These are phyloP conservation scores for Candida chilensis DNA, from an alignment of 805 yeast species.

Conservation along the genomic window DNA sequence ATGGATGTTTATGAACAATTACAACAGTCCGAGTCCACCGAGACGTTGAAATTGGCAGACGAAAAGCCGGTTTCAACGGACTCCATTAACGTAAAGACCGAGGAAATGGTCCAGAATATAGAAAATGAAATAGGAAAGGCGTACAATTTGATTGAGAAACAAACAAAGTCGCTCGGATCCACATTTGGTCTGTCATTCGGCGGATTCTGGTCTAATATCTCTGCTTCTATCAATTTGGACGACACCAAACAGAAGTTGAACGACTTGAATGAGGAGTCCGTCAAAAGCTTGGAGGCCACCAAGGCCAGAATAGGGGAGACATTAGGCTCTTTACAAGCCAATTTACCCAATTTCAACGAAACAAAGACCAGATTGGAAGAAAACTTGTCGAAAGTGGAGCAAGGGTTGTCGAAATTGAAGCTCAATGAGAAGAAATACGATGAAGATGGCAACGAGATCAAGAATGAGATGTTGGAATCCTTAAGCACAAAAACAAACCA, in stretches of 20 bases:
- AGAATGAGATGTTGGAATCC: conserved; percentile 6
- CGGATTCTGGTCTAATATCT: conserved; percentile 21
- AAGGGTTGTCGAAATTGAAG: conserved; percentile 3
- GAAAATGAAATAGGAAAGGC: conserved; percentile 46
- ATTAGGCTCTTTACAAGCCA: conserved; percentile 2
- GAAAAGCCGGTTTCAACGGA: background rate
- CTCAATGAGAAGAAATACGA: conserved; percentile 2
- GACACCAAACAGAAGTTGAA: conserved; percentile 8
- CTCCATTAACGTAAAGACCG: conserved; percentile 34
- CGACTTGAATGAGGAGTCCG: conserved; percentile 5
- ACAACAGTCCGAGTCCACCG: background rate
- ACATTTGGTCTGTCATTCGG: conserved; percentile 21
- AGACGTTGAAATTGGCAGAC: background rate
- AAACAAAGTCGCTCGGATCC: conserved; percentile 11
- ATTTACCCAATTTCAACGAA: conserved; percentile 13
- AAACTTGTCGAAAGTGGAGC: conserved; percentile 7
- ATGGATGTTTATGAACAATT: background rate
- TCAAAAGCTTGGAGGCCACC: background rate
- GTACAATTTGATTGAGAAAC: conserved; percentile 33
- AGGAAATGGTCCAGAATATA: conserved; percentile 37
- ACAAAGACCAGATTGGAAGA: conserved; percentile 13
- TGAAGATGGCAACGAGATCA: conserved; percentile 7
- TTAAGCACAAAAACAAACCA: conserved; percentile 41
- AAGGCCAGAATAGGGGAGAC: background rate
- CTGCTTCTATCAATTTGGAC: conserved; percentile 17